These are phyloP conservation scores for Gnomoniopsis sp. DNA, from an alignment of 2,329 filamentous ascomycete species.

Conservation along the genomic window DNA sequence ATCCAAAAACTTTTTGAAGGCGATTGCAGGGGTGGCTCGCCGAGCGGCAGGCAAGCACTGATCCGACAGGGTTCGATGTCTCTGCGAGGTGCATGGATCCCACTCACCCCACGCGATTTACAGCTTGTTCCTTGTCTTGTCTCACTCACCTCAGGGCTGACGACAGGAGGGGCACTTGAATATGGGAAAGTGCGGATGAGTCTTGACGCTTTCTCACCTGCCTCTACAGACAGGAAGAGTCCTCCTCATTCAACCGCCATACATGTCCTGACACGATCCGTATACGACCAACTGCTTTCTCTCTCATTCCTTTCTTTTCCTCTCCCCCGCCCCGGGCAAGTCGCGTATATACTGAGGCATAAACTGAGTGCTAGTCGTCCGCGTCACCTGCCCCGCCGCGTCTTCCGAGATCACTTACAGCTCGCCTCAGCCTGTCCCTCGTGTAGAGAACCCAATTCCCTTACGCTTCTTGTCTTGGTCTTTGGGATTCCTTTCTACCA, in stretches of 20 bases:
- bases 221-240: too few relatives aligned
- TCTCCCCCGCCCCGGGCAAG: background rate
- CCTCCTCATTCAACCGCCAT: background rate
- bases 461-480: background rate
- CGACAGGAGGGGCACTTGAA: constrained; percentile 7
- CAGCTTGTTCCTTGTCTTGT: background rate
- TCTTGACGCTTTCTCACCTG: too few relatives aligned
- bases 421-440: background rate
- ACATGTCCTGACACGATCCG: background rate
- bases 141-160: background rate
- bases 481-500: constrained; percentile 25
- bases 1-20: constrained; percentile 20
- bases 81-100: background rate
- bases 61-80: background rate
- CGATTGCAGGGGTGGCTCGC: background rate
- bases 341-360: background rate
- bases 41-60: background rate
- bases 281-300: background rate
- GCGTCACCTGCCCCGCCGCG: background rate
- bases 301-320: background rate
- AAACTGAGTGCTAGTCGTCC: background rate
- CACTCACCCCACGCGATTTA: background rate
- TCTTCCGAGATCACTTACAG: background rate
- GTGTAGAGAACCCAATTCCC: too few relatives aligned
- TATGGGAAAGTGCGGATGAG: too few relatives aligned